phyloP scores from a whole-genome alignment of 2,329 filamentous ascomycete species.

The Cladosporium phlei region DNA sequence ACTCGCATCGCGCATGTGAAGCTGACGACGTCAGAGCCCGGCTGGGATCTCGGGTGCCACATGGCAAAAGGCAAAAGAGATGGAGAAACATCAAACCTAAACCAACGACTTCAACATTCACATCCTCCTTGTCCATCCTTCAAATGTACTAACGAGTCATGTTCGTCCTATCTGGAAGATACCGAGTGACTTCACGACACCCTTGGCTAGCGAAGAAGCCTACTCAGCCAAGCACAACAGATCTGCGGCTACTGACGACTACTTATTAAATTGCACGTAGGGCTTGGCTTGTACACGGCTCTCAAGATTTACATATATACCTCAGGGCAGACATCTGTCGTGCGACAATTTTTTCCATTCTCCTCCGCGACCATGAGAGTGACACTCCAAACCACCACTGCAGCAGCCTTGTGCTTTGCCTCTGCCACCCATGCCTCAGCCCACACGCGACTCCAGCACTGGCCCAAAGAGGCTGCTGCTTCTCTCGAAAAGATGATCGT shows the following conservation, averaged over 20 bases:
- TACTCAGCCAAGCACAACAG: constrained; percentile 1
- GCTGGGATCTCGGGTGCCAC: too few relatives aligned
- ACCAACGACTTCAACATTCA: neutral
- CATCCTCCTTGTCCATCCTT: neutral
- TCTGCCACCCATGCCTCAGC: neutral
- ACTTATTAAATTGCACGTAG: neutral
- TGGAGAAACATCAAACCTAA: too few relatives aligned
- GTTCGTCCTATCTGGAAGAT: too few relatives aligned
- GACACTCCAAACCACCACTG: neutral
- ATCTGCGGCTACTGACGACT: constrained; percentile 1
- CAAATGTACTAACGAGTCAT: neutral
- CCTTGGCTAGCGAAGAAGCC: neutral
- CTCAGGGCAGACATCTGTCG: too few relatives aligned
- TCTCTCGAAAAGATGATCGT: constrained; percentile 18
- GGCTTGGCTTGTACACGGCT: neutral
- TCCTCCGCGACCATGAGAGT: neutral
- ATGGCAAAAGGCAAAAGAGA: too few relatives aligned
- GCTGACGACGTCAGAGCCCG: too few relatives aligned
- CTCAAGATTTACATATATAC: too few relatives aligned
- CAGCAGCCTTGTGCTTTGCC: constrained; percentile 4
- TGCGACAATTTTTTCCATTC: too few relatives aligned
- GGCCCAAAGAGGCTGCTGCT: constrained; percentile 18
- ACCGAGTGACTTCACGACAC: neutral
- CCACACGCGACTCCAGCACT: constrained; percentile 13
- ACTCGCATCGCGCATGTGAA: too few relatives aligned